Percentiles rank a stretch among this genome's conserved stretches.
Evolutionary conservation across 1,284 basidiomycete species (phyloP).

Genomic region (Singerocomus inundabilis): DNA sequence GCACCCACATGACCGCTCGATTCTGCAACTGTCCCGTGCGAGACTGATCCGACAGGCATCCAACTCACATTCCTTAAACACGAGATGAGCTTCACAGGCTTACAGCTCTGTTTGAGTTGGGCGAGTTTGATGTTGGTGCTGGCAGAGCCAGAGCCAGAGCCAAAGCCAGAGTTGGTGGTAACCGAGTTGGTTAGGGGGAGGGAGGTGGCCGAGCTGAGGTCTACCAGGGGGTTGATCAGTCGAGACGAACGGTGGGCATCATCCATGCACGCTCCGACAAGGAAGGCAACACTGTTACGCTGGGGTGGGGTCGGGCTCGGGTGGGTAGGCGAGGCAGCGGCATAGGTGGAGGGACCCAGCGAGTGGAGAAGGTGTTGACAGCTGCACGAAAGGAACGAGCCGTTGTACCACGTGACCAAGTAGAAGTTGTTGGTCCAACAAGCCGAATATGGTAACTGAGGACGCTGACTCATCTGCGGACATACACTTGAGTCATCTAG

Average conservation of each 20-base stretch:
- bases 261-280: slow-evolving; percentile 68
- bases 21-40: too few relatives aligned
- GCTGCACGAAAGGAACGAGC: too few relatives aligned
- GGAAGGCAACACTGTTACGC: slow-evolving; percentile 68
- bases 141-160: slow-evolving; percentile 9
- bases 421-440: too few relatives aligned
- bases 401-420: too few relatives aligned
- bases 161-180: too few relatives aligned
- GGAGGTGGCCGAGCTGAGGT: slow-evolving; percentile 35
- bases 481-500: too few relatives aligned
- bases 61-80: too few relatives aligned
- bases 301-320: neutral
- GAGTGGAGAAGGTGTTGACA: slow-evolving; percentile 59
- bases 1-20: too few relatives aligned
- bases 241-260: slow-evolving; percentile 41
- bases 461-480: too few relatives aligned
- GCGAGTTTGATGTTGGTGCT: slow-evolving; percentile 50
- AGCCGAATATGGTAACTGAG: too few relatives aligned
- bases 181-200: slow-evolving; percentile 36
- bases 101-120: too few relatives aligned
- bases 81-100: too few relatives aligned
- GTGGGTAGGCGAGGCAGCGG: slow-evolving; percentile 57
- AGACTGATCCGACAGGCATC: slow-evolving; percentile 48
- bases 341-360: slow-evolving; percentile 69
- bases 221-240: slow-evolving; percentile 30